Percentiles rank a stretch among this genome's conserved stretches.
Conservation (phyloP, 495 filamentous ascomycete genomes). For the Filosporella fistucella region DNA sequence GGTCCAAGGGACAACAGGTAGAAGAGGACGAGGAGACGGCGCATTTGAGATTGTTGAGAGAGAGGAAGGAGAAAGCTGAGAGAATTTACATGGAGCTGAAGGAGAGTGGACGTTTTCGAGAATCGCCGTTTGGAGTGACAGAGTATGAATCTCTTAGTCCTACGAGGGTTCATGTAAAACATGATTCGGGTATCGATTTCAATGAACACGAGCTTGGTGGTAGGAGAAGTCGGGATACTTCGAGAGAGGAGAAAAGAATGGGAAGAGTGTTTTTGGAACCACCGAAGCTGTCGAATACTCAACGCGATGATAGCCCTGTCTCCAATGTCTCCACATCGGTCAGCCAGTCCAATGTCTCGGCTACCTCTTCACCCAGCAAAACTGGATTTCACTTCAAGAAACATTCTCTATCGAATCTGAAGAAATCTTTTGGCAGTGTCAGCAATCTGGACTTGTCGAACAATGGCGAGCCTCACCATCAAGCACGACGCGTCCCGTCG, state of each 20-base stretch:
- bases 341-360: neutral
- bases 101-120: constrained; percentile 41
- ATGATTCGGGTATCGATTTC: constrained; percentile 22
- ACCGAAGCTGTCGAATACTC: neutral
- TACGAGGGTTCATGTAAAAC: constrained; percentile 6
- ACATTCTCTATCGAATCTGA: constrained; percentile 16
- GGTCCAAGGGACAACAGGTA: constrained; percentile 19
- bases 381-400: constrained; percentile 14
- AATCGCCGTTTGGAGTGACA: neutral
- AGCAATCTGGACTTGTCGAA: neutral
- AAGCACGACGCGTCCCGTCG: constrained; percentile 45
- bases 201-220: neutral
- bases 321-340: constrained; percentile 3
- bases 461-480: neutral
- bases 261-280: constrained; percentile 17
- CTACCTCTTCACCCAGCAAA: constrained; percentile 2
- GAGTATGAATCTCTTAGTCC: neutral
- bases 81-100: constrained; percentile 59
- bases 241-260: constrained; percentile 18
- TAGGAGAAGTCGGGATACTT: constrained; percentile 4
- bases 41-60: constrained; percentile 26
- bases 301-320: constrained; percentile 5
- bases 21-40: constrained; percentile 29
- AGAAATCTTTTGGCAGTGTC: constrained; percentile 12
- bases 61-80: constrained; percentile 44